Evolutionary conservation across 2,329 filamentous ascomycete genomes (phyloP).

Genomic region (Colletotrichum sp.): DNA sequence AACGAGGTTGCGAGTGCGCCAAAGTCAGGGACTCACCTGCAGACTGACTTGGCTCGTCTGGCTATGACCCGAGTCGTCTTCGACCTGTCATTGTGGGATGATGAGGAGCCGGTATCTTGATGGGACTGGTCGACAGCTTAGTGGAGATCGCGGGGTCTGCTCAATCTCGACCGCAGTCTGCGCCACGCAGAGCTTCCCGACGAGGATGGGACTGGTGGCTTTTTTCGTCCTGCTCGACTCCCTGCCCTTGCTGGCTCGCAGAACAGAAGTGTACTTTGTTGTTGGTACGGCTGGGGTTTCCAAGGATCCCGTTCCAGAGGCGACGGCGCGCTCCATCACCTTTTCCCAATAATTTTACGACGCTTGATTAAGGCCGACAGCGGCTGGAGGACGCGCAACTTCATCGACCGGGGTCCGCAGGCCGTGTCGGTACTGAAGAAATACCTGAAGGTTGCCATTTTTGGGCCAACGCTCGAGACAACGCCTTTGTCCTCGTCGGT

Average conservation of each 20-base stretch:
- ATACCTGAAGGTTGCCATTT: neutral
- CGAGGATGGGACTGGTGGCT: neutral
- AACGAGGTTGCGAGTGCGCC: neutral
- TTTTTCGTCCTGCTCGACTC: neutral
- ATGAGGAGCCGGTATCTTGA: neutral
- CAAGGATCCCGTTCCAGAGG: neutral
- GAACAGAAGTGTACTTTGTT: neutral
- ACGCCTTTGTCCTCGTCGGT: neutral
- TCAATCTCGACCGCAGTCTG: neutral
- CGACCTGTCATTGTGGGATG: neutral
- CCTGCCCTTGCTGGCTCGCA: neutral
- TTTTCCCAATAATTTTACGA: neutral
- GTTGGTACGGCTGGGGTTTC: neutral
- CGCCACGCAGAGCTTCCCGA: conserved; percentile 5
- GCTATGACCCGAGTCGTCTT: neutral
- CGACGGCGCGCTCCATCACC: neutral
- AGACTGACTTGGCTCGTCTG: neutral
- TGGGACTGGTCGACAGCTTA: neutral
- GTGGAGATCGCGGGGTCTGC: conserved; percentile 15
- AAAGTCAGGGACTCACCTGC: neutral
- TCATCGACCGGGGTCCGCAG: neutral
- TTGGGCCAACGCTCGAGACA: neutral
- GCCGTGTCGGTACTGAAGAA: neutral
- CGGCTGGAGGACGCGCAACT: neutral
- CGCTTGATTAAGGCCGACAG: neutral